A percentile compares a stretch with the other conserved stretches of the same genome.
Evolutionary conservation across 148 eudicot species (phyloP).

Genomic region (Gaultheria prostrata): DNA sequence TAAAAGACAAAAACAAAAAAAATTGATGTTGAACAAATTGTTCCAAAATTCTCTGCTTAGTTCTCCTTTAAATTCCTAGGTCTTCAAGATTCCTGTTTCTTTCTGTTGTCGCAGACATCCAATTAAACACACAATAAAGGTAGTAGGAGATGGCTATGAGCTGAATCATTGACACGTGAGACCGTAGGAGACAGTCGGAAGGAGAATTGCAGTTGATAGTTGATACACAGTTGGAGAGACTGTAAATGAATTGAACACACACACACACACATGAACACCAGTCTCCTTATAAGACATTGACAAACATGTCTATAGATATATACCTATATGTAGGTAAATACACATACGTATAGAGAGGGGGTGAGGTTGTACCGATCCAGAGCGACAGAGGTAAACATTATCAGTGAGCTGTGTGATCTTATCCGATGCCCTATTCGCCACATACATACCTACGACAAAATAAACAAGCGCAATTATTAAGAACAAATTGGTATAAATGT

Average conservation of each 20-base stretch:
- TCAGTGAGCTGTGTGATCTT: slow-evolving; percentile 94
- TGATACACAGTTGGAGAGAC: not conserved
- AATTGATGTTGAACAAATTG: not conserved
- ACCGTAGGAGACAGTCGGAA: not conserved
- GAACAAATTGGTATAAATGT: not conserved
- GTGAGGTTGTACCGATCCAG: slow-evolving; percentile 77
- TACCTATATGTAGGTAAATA: too few species aligned
- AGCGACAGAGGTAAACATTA: slow-evolving; percentile 91
- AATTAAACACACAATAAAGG: not conserved
- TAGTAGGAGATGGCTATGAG: not conserved
- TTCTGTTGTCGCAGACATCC: not conserved
- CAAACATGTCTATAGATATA: not conserved
- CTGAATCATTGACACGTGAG: too few species aligned
- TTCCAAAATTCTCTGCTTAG: not conserved
- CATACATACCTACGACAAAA: slow-evolving; percentile 68
- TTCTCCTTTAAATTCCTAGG: not conserved
- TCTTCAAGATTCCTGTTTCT: not conserved
- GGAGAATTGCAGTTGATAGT: not conserved
- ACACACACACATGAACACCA: not conserved
- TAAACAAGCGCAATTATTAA: slow-evolving; percentile 2
- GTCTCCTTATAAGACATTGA: not conserved
- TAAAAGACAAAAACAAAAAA: not conserved
- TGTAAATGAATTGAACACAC: not conserved
- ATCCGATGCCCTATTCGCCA: slow-evolving; percentile 99
- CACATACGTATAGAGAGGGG: not conserved